Evolutionary conservation across 1,284 basidiomycete species (phyloP).

Genomic region (Pyrrhoderma lamaoense): DNA sequence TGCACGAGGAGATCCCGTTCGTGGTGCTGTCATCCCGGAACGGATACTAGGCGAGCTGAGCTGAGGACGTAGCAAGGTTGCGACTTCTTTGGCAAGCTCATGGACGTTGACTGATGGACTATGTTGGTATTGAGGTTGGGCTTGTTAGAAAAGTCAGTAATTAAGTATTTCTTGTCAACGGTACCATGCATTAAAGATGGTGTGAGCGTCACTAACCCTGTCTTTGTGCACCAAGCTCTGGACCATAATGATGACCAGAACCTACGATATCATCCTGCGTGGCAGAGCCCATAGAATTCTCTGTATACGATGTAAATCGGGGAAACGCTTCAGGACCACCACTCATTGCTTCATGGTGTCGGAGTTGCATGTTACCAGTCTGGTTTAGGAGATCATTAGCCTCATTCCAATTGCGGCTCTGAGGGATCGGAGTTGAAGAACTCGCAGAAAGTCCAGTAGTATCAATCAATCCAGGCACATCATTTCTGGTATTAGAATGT

Average conservation of each 20-base stretch:
- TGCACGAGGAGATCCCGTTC: not conserved
- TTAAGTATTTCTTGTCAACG: too few relatives aligned
- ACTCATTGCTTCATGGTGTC: not conserved
- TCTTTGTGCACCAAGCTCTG: too few relatives aligned
- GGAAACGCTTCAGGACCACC: not conserved
- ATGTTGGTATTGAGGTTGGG: conserved; percentile 5
- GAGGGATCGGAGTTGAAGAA: not conserved
- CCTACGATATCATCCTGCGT: not conserved
- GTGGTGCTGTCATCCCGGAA: not conserved
- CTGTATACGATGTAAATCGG: conserved; percentile 1
- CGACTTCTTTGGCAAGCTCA: conserved; percentile 16
- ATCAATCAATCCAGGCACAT: not conserved
- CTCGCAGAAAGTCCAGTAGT: not conserved
- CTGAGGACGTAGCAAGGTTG: conserved; percentile 11
- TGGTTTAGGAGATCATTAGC: not conserved
- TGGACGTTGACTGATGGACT: conserved; percentile 3
- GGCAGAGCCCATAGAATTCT: not conserved
- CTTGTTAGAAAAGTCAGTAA: too few relatives aligned
- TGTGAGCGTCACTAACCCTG: too few relatives aligned
- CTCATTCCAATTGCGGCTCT: not conserved
- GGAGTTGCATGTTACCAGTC: too few relatives aligned
- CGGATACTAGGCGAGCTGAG: not conserved
- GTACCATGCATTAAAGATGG: too few relatives aligned
- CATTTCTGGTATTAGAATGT: not conserved
- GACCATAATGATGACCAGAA: too few relatives aligned